phyloP scores from a whole-genome alignment of 2,329 filamentous ascomycete genomes.

The Cercospora sojina region DNA sequence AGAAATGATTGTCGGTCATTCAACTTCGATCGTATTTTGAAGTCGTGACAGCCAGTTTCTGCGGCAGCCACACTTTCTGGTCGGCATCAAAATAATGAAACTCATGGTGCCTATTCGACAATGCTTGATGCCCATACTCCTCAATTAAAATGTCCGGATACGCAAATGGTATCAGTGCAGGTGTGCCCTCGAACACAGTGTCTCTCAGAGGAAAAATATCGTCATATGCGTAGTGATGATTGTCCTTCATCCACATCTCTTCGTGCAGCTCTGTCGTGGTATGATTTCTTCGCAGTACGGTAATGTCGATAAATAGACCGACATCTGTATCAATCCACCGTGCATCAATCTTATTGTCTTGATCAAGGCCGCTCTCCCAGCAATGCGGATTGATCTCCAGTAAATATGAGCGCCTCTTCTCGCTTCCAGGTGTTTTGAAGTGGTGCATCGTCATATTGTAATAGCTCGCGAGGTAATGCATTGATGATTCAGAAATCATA shows the following conservation, averaged over 20 bases:
- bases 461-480: constrained; percentile 57
- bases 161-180: constrained; percentile 57
- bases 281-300: constrained; percentile 52
- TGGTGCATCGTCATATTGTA: constrained; percentile 63
- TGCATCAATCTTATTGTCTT: constrained; percentile 58
- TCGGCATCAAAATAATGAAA: constrained; percentile 44
- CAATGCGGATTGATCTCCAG: constrained; percentile 61
- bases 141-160: constrained; percentile 55
- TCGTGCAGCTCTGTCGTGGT: constrained; percentile 35
- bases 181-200: constrained; percentile 54
- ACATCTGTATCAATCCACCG: constrained; percentile 61
- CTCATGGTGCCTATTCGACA: constrained; percentile 50
- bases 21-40: constrained; percentile 8
- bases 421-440: constrained; percentile 32
- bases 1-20: not conserved
- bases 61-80: constrained; percentile 35
- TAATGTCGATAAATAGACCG: constrained; percentile 63
- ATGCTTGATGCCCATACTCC: constrained; percentile 54
- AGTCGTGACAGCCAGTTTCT: constrained; percentile 17
- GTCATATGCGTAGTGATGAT: constrained; percentile 53
- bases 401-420: constrained; percentile 44
- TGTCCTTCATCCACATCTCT: constrained; percentile 58
- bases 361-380: constrained; percentile 48
- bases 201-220: constrained; percentile 59
- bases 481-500: constrained; percentile 56